A percentile compares a stretch with the other conserved stretches of the same genome.
phyloP scores from a whole-genome alignment of 202 grass and related monocot genomes.

The Schoenoplectus triqueter region DNA sequence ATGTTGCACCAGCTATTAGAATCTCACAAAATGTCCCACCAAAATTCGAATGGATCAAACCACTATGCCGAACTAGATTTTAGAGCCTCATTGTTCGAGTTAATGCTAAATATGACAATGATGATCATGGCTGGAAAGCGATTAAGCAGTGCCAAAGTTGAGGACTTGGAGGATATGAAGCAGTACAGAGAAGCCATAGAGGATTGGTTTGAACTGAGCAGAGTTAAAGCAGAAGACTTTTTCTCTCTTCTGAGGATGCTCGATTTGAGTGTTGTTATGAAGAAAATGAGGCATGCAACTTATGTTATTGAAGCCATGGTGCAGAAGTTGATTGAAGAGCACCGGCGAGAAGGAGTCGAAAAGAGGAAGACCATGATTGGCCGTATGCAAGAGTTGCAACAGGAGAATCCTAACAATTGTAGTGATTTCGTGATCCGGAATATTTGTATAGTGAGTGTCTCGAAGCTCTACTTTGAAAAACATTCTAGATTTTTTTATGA shows the following conservation, averaged over 20 bases:
- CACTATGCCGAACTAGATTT: slow-evolving; percentile 5
- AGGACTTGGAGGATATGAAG: slow-evolving; percentile 18
- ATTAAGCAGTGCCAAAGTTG: not conserved
- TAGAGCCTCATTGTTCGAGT: slow-evolving; percentile 15
- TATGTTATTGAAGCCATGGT: not conserved
- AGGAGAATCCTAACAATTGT: slow-evolving; percentile 28
- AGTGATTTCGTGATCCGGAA: slow-evolving; percentile 11
- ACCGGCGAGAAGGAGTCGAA: not conserved
- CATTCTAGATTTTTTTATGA: too few species aligned
- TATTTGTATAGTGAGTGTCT: not conserved
- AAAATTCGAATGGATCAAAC: not conserved
- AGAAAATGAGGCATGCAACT: slow-evolving; percentile 5
- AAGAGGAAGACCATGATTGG: slow-evolving; percentile 23
- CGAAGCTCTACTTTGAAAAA: too few species aligned
- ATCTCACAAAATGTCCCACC: not conserved
- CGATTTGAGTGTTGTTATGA: not conserved
- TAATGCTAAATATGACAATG: not conserved
- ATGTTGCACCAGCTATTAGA: not conserved
- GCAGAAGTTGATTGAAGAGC: slow-evolving; percentile 27
- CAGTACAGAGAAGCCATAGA: not conserved
- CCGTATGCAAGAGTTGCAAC: slow-evolving; percentile 18
- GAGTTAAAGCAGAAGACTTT: slow-evolving; percentile 18
- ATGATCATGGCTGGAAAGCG: slow-evolving; percentile 36
- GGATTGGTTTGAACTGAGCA: slow-evolving; percentile 12
- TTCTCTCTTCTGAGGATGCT: slow-evolving; percentile 22